Conservation (phyloP, 306 rosid genomes). For the Citrullus mucosospermus region DNA sequence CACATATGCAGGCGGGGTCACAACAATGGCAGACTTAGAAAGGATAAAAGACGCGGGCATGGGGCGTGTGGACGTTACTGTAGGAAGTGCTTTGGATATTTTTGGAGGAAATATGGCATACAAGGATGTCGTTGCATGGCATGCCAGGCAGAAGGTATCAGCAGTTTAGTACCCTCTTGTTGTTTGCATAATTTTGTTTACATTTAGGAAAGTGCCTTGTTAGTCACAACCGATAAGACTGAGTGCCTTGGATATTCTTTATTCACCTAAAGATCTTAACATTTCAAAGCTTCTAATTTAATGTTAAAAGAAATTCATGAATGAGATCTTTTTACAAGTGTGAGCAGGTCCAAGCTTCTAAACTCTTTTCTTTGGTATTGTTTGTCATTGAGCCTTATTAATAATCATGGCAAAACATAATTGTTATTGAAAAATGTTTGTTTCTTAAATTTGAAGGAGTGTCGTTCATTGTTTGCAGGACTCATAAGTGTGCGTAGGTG, state of each 20-base stretch:
- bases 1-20: conserved; percentile 92
- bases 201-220: neutral
- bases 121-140: conserved; percentile 74
- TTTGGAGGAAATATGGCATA: conserved; percentile 64
- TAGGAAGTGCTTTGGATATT: conserved; percentile 84
- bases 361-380: no score
- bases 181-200: conserved; percentile 3
- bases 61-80: conserved; percentile 64
- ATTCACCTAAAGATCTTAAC: neutral
- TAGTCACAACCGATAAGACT: neutral
- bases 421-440: no score
- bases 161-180: conserved; percentile 17
- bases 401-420: no score
- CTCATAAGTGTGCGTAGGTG: no score
- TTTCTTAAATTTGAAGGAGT: no score
- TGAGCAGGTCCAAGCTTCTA: no score
- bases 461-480: no score
- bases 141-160: conserved; percentile 35
- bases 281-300: neutral
- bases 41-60: conserved; percentile 60
- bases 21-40: conserved; percentile 69
- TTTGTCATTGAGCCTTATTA: neutral
- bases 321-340: neutral
- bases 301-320: neutral
- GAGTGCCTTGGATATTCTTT: neutral